These are phyloP conservation scores for Trichophyton rubrum DNA, from an alignment of 2,329 filamentous ascomycete species.

Conservation along the genomic window DNA sequence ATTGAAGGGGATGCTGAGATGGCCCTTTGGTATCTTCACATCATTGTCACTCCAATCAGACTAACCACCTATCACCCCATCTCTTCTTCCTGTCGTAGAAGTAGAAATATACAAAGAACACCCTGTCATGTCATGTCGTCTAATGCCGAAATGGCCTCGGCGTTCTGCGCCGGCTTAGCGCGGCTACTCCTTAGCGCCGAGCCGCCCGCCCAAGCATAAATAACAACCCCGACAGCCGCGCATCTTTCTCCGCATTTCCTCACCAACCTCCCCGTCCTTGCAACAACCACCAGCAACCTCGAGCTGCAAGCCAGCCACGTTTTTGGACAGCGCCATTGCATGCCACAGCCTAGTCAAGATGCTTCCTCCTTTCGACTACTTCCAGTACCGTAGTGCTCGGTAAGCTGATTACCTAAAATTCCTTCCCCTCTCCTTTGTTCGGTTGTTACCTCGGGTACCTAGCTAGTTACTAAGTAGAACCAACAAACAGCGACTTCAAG, in stretches of 20 bases:
- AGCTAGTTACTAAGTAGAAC: not conserved
- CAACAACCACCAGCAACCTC: not conserved
- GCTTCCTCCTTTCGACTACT: conserved; percentile 50
- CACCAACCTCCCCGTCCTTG: not conserved
- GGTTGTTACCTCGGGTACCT: conserved; percentile 5
- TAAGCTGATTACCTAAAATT: conserved; percentile 29
- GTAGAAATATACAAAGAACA: too few species aligned
- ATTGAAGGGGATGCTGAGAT: not conserved
- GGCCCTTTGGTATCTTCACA: not conserved
- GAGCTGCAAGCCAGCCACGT: not conserved
- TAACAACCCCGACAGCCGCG: not conserved
- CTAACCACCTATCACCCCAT: too few species aligned
- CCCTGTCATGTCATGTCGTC: too few species aligned
- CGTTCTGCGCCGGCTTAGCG: not conserved
- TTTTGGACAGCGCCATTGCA: not conserved
- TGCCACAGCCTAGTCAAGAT: conserved; percentile 19
- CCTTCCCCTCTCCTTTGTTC: not conserved
- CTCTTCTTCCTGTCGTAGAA: too few species aligned
- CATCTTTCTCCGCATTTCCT: conserved; percentile 1
- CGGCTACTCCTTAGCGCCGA: not conserved
- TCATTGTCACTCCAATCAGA: too few species aligned
- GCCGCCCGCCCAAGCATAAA: not conserved
- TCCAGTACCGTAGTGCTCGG: conserved; percentile 61
- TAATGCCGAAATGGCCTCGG: not conserved
- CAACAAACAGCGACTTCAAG: conserved; percentile 54